Evolutionary conservation across 2,329 filamentous ascomycete genomes (phyloP).

Genomic region (Corynespora cassiicola): DNA sequence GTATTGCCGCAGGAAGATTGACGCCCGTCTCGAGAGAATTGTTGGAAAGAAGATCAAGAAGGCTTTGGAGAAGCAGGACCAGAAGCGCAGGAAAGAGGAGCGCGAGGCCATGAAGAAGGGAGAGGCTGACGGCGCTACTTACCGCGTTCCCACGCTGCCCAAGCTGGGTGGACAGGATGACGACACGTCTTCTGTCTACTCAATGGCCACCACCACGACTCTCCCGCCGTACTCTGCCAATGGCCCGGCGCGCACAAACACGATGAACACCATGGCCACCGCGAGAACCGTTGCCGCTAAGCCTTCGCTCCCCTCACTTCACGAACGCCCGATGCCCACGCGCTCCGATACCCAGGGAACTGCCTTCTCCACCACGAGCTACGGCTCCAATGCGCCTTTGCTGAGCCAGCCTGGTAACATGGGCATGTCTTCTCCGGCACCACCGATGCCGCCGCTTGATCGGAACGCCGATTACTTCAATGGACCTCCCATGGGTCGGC

Average conservation of each 20-base stretch:
- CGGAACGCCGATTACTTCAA: conserved; percentile 37
- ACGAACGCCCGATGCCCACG: conserved; percentile 43
- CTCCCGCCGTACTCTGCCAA: conserved; percentile 58
- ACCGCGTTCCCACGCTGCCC: conserved; percentile 49
- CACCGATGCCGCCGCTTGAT: conserved; percentile 37
- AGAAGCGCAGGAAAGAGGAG: conserved; percentile 52
- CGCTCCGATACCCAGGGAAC: conserved; percentile 63
- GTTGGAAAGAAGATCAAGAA: conserved; percentile 88
- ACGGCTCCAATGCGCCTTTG: conserved; percentile 69
- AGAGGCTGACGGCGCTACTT: conserved; percentile 31
- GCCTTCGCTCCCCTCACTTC: conserved; percentile 51
- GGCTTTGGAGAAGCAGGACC: conserved; percentile 79
- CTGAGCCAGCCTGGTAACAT: conserved; percentile 66
- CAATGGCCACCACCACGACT: conserved; percentile 41
- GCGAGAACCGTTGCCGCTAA: conserved; percentile 32
- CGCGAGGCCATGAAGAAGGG: conserved; percentile 54
- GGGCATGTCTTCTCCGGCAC: conserved; percentile 51
- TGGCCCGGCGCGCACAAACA: conserved; percentile 61
- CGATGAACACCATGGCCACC: conserved; percentile 49
- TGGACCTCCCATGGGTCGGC: conserved; percentile 19
- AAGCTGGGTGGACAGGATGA: conserved; percentile 48
- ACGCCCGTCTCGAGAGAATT: conserved; percentile 81
- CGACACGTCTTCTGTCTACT: conserved; percentile 47
- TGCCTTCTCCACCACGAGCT: conserved; percentile 60
- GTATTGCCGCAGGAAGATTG: conserved; percentile 93